phyloP scores from a whole-genome alignment of 345 rosid species.

The Alliaria petiolata region DNA sequence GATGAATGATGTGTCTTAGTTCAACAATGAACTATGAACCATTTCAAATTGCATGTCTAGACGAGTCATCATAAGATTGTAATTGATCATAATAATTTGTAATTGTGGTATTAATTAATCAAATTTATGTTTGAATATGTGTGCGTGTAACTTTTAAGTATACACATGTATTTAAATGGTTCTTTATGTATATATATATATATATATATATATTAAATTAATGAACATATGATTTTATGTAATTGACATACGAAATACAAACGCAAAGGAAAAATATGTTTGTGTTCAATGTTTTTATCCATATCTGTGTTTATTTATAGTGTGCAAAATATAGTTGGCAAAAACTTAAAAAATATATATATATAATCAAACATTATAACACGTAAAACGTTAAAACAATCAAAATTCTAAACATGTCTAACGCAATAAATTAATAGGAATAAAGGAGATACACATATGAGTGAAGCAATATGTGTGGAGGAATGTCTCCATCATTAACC shows the following conservation, averaged over 20 bases:
- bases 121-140: no score
- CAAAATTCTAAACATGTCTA: not conserved
- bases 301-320: not conserved
- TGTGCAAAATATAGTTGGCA: not conserved
- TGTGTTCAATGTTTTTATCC: not conserved
- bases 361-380: not conserved
- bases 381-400: not conserved
- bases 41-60: no score
- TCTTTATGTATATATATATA: no score
- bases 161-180: no score
- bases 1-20: not conserved
- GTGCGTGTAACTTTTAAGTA: no score
- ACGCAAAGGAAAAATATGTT: not conserved
- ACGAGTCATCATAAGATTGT: not conserved
- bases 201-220: no score
- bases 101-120: not conserved
- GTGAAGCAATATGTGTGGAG: conserved; percentile 24
- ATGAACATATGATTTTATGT: no score
- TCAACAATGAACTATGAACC: no score
- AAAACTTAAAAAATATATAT: not conserved
- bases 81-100: not conserved
- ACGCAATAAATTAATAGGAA: not conserved
- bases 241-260: no score
- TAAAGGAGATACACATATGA: not conserved
- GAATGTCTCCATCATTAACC: conserved; percentile 27